Conservation (phyloP, 2,329 filamentous ascomycete genomes). For the Talaromyces rugulosus region DNA sequence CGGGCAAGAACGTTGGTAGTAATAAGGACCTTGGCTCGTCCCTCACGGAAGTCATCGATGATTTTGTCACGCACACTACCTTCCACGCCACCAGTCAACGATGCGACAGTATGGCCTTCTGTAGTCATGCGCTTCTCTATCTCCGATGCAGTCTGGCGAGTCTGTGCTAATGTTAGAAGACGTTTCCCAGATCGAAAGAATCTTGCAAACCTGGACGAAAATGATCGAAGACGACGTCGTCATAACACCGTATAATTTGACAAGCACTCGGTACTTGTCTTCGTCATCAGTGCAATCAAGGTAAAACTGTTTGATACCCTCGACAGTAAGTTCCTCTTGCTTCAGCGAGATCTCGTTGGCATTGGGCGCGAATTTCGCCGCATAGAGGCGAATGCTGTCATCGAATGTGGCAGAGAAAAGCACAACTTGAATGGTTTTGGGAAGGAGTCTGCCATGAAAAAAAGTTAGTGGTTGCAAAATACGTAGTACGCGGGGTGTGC, state of each 20-base stretch:
- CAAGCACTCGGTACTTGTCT: conserved; percentile 82
- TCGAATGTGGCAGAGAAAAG: conserved; percentile 96
- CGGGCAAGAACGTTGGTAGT: conserved; percentile 95
- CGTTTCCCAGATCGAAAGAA: background rate
- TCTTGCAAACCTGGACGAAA: conserved; percentile 72
- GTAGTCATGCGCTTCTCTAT: conserved; percentile 81
- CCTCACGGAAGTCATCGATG: conserved; percentile 79
- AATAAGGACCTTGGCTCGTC: conserved; percentile 90
- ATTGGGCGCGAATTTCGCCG: conserved; percentile 75
- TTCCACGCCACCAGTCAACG: conserved; percentile 83
- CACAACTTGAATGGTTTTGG: conserved; percentile 73
- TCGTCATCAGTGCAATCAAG: conserved; percentile 82
- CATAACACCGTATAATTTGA: conserved; percentile 92
- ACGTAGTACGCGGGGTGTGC: background rate
- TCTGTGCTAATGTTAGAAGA: conserved; percentile 48
- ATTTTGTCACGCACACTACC: conserved; percentile 76
- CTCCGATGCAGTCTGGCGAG: conserved; percentile 75
- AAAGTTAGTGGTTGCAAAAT: conserved; percentile 27
- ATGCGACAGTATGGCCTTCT: conserved; percentile 89
- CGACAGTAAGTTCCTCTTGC: conserved; percentile 88
- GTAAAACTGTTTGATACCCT: conserved; percentile 96
- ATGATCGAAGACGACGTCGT: conserved; percentile 97
- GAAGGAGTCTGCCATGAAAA: conserved; percentile 58
- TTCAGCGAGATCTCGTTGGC: conserved; percentile 84
- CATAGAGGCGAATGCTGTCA: conserved; percentile 77